Evolutionary conservation across 176 grass and related monocot species (phyloP).

Genomic region (Pontederia paniculata): DNA sequence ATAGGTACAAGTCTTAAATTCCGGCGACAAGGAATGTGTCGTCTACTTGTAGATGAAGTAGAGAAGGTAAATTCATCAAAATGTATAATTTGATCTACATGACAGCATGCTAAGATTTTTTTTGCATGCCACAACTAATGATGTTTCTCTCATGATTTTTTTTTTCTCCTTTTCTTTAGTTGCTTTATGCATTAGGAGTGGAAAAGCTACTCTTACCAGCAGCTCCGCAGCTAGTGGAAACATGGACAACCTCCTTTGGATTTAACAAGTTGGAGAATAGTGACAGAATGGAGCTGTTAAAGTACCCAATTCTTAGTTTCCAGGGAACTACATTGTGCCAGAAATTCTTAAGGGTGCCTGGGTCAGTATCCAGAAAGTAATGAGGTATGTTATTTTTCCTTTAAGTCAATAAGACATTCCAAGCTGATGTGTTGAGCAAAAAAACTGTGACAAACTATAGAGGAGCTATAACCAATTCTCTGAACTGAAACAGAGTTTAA

Average conservation of each 20-base stretch:
- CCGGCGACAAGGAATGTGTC: conserved; percentile 53
- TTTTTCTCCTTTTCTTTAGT: conserved; percentile 33
- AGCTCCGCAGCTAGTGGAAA: conserved; percentile 45
- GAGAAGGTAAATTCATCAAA: conserved; percentile 40
- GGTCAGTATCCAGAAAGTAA: background rate
- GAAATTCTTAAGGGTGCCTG: conserved; percentile 20
- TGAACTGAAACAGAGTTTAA: too few species aligned
- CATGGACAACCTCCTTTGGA: conserved; percentile 48
- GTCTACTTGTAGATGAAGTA: conserved; percentile 39
- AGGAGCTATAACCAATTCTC: too few species aligned
- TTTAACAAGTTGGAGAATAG: conserved; percentile 34
- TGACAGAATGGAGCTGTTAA: conserved; percentile 33
- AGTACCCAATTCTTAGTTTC: conserved; percentile 42
- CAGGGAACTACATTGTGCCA: conserved; percentile 53
- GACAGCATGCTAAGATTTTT: conserved; percentile 1
- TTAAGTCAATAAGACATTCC: background rate
- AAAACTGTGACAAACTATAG: too few species aligned
- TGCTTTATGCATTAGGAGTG: conserved; percentile 39
- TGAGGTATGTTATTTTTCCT: background rate
- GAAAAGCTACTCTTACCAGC: conserved; percentile 55
- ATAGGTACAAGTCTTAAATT: conserved; percentile 39
- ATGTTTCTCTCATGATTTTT: conserved; percentile 4
- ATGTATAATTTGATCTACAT: too few species aligned
- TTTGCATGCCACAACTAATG: background rate
- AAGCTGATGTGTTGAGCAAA: too few species aligned